phyloP scores from a whole-genome alignment of 2,329 filamentous ascomycete species.

The Mycosphaerella sp. region DNA sequence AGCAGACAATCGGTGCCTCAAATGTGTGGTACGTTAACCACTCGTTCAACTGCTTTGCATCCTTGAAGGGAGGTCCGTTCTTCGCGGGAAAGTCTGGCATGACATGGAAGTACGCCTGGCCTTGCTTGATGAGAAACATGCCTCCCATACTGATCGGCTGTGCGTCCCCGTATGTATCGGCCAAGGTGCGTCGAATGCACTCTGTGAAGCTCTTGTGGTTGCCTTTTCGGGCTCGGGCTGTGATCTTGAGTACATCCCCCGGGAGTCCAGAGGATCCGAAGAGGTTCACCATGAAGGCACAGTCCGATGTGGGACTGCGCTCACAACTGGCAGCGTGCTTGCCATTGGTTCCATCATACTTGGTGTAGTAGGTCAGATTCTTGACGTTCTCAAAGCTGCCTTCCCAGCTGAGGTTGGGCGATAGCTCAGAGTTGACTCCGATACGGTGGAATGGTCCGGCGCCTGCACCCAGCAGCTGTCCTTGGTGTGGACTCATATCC shows the following conservation, averaged over 20 bases:
- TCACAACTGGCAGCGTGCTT: constrained; percentile 27
- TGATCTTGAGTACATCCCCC: constrained; percentile 28
- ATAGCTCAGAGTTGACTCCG: constrained; percentile 27
- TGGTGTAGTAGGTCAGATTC: constrained; percentile 32
- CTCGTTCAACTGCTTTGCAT: constrained; percentile 24
- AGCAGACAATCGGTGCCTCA: constrained; percentile 28
- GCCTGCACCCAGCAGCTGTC: constrained; percentile 28
- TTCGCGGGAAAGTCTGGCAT: constrained; percentile 30
- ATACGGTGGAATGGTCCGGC: constrained; percentile 29
- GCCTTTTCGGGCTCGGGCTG: constrained; percentile 22
- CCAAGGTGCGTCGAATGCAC: constrained; percentile 23
- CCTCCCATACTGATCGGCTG: constrained; percentile 26
- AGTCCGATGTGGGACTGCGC: constrained; percentile 23
- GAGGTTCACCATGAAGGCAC: constrained; percentile 31
- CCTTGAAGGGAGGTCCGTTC: constrained; percentile 22
- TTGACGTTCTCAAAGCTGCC: constrained; percentile 19
- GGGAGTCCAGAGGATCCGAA: constrained; percentile 24
- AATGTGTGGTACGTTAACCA: constrained; percentile 31
- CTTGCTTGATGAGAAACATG: constrained; percentile 26
- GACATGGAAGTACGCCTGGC: constrained; percentile 27
- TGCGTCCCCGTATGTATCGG: constrained; percentile 21
- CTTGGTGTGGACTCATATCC: constrained; percentile 21
- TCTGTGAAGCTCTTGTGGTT: constrained; percentile 27
- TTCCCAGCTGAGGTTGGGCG: constrained; percentile 28
- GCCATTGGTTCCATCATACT: constrained; percentile 42